phyloP scores from a whole-genome alignment of 163 green algal genomes.

The Chlamydomonas reinhardtii region DNA sequence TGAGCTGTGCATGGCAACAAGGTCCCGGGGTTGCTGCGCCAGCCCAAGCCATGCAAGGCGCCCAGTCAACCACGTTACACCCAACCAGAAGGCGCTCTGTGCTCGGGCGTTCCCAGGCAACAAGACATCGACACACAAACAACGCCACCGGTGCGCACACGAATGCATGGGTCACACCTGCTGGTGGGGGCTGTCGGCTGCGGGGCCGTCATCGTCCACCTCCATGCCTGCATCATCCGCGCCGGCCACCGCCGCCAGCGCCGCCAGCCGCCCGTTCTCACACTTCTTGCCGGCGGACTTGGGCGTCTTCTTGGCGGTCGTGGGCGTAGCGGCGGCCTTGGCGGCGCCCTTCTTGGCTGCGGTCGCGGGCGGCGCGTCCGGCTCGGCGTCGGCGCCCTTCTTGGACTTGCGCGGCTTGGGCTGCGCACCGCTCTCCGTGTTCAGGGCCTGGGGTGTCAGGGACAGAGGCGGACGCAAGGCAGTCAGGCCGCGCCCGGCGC shows the following conservation, averaged over 20 bases:
- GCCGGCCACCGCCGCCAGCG: neutral
- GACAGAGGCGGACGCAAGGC: no score
- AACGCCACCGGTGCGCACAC: no score
- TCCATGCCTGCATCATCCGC: conserved; percentile 18
- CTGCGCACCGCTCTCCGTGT: conserved; percentile 35
- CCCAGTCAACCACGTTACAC: no score
- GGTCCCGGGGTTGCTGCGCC: no score
- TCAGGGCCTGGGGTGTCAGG: neutral
- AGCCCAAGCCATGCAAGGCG: no score
- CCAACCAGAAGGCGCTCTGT: no score
- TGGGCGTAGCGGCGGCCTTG: neutral
- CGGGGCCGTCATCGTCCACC: conserved; percentile 1
- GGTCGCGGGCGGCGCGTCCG: no score
- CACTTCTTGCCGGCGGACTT: neutral
- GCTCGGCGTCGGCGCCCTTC: neutral
- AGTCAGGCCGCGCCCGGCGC: neutral
- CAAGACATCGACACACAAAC: no score
- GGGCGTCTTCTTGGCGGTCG: conserved; percentile 1
- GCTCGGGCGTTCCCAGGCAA: no score
- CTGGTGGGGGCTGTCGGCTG: neutral
- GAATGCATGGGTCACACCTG: no score
- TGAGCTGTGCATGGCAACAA: no score
- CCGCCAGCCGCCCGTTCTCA: neutral
- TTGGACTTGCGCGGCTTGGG: conserved; percentile 43
- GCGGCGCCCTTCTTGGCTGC: neutral